Percentiles rank a stretch among this genome's conserved stretches.
Evolutionary conservation across 805 yeast species (phyloP).

Genomic region (Cyberlindnera maclurae): DNA sequence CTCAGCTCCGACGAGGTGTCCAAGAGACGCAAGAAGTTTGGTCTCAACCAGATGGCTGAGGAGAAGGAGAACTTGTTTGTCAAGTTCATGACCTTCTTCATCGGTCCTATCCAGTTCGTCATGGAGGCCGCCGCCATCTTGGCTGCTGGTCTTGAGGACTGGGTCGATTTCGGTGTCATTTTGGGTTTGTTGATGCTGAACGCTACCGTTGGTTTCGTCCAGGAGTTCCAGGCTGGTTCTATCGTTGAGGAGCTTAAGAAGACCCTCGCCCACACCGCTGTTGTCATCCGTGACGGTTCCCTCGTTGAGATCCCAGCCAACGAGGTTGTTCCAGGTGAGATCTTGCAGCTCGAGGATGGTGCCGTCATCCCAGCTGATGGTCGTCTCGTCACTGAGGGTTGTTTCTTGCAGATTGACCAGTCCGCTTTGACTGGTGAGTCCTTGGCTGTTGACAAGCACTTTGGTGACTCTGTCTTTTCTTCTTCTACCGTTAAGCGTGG

Average conservation of each 20-base stretch:
- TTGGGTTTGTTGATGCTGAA: conserved; percentile 79
- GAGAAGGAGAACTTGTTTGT: conserved; percentile 73
- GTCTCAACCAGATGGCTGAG: conserved; percentile 87
- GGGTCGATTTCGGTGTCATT: conserved; percentile 99
- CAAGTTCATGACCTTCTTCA: conserved; percentile 80
- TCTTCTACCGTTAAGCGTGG: conserved; percentile 95
- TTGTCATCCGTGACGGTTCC: conserved; percentile 77
- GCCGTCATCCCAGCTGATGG: conserved; percentile 91
- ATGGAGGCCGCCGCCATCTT: conserved; percentile 95
- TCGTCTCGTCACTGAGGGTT: conserved; percentile 77
- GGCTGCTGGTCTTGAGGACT: conserved; percentile 95
- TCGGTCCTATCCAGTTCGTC: conserved; percentile 95
- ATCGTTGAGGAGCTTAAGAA: conserved; percentile 95
- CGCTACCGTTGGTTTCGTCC: conserved; percentile 93
- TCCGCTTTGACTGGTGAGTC: conserved; percentile 98
- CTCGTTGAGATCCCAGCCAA: conserved; percentile 69
- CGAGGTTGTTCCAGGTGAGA: conserved; percentile 94
- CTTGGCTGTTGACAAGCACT: conserved; percentile 85
- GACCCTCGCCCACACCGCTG: conserved; percentile 86
- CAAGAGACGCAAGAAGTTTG: conserved; percentile 84
- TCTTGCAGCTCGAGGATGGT: conserved; percentile 89
- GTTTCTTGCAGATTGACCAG: conserved; percentile 88
- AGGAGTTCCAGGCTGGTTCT: conserved; percentile 97
- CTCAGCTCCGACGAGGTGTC: conserved; percentile 68
- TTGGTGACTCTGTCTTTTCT: conserved; percentile 83